Evolutionary conservation across 2,329 filamentous ascomycete species (phyloP).

Genomic region (Emericellopsis cladophorae): DNA sequence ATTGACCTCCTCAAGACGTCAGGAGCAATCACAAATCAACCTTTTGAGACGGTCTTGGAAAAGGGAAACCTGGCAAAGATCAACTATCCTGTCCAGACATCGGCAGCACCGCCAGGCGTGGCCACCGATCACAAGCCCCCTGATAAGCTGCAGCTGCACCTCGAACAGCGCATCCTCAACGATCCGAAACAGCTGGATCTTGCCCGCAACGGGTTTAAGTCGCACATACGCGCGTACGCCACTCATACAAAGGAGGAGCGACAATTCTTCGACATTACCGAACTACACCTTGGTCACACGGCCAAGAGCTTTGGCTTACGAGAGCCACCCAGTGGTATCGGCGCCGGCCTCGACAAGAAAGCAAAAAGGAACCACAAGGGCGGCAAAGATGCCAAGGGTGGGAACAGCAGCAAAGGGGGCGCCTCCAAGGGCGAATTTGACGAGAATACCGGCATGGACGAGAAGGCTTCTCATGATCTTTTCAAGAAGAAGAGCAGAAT

Average conservation of each 20-base stretch:
- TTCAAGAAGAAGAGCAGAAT: conserved; percentile 51
- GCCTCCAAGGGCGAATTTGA: conserved; percentile 7
- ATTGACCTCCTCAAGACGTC: conserved; percentile 54
- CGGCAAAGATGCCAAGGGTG: conserved; percentile 13
- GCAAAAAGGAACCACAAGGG: conserved; percentile 22
- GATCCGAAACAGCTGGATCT: conserved; percentile 62
- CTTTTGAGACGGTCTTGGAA: conserved; percentile 45
- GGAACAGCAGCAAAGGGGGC: not conserved
- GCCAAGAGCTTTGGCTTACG: conserved; percentile 88
- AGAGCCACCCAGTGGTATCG: conserved; percentile 78
- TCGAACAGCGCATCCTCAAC: conserved; percentile 46
- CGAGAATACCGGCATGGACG: conserved; percentile 25
- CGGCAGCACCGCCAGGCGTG: conserved; percentile 29
- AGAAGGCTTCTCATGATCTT: conserved; percentile 24
- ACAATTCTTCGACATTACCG: conserved; percentile 79
- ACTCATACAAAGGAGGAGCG: conserved; percentile 84
- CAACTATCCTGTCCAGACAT: conserved; percentile 59
- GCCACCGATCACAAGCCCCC: conserved; percentile 36
- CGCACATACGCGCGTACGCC: conserved; percentile 86
- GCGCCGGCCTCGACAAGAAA: conserved; percentile 38
- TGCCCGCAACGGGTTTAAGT: conserved; percentile 77
- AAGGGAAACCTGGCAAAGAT: conserved; percentile 51
- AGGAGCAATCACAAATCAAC: conserved; percentile 32
- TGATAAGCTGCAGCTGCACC: conserved; percentile 44
- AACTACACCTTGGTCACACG: conserved; percentile 81